Evolutionary conservation across 2,329 filamentous ascomycete genomes (phyloP), one percentile per base, ranked within the genome.

Genomic region (Apiospora koreana): DNA sequence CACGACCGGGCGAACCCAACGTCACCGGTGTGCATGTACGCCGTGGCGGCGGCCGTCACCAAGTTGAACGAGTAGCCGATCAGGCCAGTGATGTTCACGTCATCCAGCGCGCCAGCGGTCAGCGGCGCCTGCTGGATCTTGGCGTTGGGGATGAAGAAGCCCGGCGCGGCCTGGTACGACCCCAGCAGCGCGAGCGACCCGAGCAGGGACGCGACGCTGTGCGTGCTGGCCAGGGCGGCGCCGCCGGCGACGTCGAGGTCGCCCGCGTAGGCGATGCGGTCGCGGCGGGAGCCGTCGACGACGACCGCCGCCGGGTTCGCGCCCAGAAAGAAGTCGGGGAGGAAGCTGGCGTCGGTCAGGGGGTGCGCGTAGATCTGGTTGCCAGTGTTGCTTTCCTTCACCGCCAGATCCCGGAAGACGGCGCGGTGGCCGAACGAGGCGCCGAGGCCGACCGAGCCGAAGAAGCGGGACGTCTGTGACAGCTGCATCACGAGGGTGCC

Each of bases 241-340:
- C 54, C 73, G 9, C 75, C 67, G 1, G 77, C 74, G 65, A 80
- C 71, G 62, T 80, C 79, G 21, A 80, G 73, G 69, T 80, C 79
- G 14, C 78, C 79, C 0, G 76, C 71, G 67, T 80, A 80, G 3
- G 78, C 75, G 67, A 80, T 79, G 21, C 78, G 75, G 71, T 80
- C 79, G 5, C 79, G 75, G 6, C 79, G 75, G 1, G 80, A 80
- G 35, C 80, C 80, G 71, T 81, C 80, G 2, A 81, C 80, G 18
- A 77, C 76, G 35, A 75, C 77, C 14, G 75, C 72, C 3, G 72
- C 64, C 3, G 79, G 79, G 69, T 82, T 82, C 14, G 76, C 74
- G 8, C 80, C 80, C 64, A 81, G 75, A 8, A 81, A 73, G 67
- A 81, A 82, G 69, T 81, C 78, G 6, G 73, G 7, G 25, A 81